These are phyloP conservation scores for Phyllosticta citribraziliensis DNA, from an alignment of 2,329 filamentous ascomycete species.

Conservation along the genomic window DNA sequence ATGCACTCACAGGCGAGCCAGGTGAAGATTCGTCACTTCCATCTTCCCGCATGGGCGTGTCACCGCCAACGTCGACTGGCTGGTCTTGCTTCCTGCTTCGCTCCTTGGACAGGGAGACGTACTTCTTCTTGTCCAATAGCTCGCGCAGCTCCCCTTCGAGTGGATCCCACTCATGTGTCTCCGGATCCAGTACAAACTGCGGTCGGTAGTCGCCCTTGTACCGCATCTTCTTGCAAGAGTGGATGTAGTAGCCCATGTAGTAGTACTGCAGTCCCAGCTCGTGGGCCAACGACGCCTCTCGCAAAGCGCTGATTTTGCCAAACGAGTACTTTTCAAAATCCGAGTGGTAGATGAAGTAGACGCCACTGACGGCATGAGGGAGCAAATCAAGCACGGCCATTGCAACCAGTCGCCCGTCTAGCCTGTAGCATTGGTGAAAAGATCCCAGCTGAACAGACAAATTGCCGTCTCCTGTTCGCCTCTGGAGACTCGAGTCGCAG, in stretches of 20 bases:
- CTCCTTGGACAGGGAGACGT: conserved; percentile 36
- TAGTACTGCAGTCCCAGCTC: conserved; percentile 66
- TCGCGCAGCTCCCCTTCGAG: conserved; percentile 44
- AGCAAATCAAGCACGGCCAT: conserved; percentile 69
- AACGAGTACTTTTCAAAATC: conserved; percentile 60
- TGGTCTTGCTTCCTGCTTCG: conserved; percentile 13
- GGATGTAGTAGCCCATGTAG: conserved; percentile 80
- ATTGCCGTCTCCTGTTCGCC: conserved; percentile 28
- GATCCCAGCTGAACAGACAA: conserved; percentile 52
- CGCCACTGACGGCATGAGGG: conserved; percentile 66
- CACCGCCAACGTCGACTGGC: conserved; percentile 15
- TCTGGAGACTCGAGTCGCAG: conserved; percentile 57
- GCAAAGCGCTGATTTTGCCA: conserved; percentile 65
- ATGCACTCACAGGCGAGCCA: conserved; percentile 21
- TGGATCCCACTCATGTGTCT: conserved; percentile 52
- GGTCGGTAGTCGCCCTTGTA: conserved; percentile 76
- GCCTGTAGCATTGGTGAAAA: conserved; percentile 71
- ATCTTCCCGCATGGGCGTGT: conserved; percentile 11
- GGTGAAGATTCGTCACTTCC: conserved; percentile 16
- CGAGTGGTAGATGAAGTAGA: conserved; percentile 75
- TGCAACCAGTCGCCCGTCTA: conserved; percentile 67
- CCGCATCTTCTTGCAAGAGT: conserved; percentile 70
- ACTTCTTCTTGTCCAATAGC: conserved; percentile 48
- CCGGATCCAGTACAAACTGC: conserved; percentile 63
- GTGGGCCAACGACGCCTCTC: conserved; percentile 60